Evolutionary conservation across 1,284 basidiomycete genomes (phyloP).

Genomic region (Cryptococcus sp.): DNA sequence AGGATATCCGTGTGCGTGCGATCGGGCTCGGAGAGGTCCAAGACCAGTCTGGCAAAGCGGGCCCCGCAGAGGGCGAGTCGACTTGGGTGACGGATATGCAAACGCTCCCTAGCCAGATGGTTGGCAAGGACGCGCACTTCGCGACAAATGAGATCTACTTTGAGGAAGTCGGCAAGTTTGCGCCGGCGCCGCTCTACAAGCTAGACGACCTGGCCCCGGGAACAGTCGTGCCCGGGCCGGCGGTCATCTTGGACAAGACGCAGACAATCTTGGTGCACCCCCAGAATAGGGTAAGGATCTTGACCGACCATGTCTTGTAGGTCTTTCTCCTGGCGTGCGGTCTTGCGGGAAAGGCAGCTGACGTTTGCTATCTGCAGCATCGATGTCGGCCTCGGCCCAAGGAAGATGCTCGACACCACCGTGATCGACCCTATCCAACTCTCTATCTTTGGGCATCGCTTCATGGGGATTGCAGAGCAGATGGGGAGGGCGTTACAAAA

Average conservation of each 20-base stretch:
- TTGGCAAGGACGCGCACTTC: slow-evolving; percentile 61
- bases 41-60: slow-evolving; percentile 53
- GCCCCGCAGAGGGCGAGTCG: background rate
- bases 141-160: slow-evolving; percentile 32
- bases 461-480: slow-evolving; percentile 53
- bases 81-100: slow-evolving; percentile 19
- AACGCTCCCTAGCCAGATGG: slow-evolving; percentile 55
- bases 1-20: slow-evolving; percentile 37
- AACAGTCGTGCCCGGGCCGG: slow-evolving; percentile 37
- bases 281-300: slow-evolving; percentile 15
- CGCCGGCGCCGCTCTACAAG: slow-evolving; percentile 63
- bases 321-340: background rate
- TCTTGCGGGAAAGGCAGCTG: background rate
- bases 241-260: slow-evolving; percentile 42
- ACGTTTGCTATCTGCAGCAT: slow-evolving; percentile 21
- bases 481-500: slow-evolving; percentile 20
- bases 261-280: slow-evolving; percentile 42
- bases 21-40: slow-evolving; percentile 13
- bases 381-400: slow-evolving; percentile 14
- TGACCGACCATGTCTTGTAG: slow-evolving; percentile 14
- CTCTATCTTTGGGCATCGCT: slow-evolving; percentile 55
- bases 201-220: slow-evolving; percentile 30
- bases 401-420: slow-evolving; percentile 13
- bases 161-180: slow-evolving; percentile 31
- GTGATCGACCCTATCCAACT: slow-evolving; percentile 53